Percentiles rank a stretch among this genome's conserved stretches.
Evolutionary conservation across 257 asterid genomes (phyloP).

Genomic region (Thymus quinquecostatus): DNA sequence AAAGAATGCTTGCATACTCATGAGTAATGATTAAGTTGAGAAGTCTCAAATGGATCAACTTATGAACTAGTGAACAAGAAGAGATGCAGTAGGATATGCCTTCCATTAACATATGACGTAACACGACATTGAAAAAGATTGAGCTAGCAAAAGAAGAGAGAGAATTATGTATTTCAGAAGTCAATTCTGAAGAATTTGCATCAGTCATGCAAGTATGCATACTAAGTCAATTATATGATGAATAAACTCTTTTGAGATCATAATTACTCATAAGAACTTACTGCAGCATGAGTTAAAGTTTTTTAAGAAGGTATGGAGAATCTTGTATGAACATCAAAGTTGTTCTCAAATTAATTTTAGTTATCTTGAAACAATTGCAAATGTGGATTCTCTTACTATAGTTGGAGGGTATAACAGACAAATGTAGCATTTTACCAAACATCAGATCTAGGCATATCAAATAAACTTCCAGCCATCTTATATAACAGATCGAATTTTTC

Average conservation of each 20-base stretch:
- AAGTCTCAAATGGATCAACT: slow-evolving; percentile 13
- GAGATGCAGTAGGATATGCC: neutral
- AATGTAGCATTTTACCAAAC: neutral
- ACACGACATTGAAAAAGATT: neutral
- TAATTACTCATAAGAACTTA: neutral
- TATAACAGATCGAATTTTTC: slow-evolving; percentile 12
- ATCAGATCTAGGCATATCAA: neutral
- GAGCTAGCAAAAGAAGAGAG: slow-evolving; percentile 7
- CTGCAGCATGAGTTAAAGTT: neutral
- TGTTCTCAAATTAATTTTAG: too few species aligned
- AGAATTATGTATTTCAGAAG: neutral
- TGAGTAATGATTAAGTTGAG: neutral
- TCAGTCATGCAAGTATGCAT: neutral
- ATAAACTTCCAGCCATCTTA: neutral
- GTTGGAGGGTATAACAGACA: neutral
- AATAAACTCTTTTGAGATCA: neutral
- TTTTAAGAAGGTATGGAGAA: neutral
- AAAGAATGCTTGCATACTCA: neutral
- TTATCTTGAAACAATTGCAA: neutral
- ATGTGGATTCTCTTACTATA: neutral
- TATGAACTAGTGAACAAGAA: slow-evolving; percentile 3
- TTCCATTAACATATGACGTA: neutral
- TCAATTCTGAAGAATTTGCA: neutral
- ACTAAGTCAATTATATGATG: neutral
- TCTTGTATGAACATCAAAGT: neutral